phyloP scores from a whole-genome alignment of 345 rosid species.

The Melaleuca quinquenervia region DNA sequence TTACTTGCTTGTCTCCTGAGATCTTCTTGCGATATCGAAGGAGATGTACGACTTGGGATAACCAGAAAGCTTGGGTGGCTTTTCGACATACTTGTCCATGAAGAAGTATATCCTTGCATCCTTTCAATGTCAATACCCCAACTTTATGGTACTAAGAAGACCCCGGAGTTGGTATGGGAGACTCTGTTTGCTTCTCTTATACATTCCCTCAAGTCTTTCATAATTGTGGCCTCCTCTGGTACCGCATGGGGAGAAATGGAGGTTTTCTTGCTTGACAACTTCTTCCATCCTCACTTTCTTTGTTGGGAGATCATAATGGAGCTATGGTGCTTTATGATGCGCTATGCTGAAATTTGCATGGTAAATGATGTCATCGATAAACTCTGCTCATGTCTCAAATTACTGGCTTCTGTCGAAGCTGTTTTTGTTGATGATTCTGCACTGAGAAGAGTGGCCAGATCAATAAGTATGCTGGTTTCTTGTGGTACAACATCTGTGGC shows the following conservation, averaged over 20 bases:
- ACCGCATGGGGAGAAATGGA: slow-evolving; percentile 54
- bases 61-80: slow-evolving; percentile 62
- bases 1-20: slow-evolving; percentile 48
- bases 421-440: slow-evolving; percentile 42
- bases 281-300: slow-evolving; percentile 77
- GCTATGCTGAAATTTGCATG: slow-evolving; percentile 44
- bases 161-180: slow-evolving; percentile 47
- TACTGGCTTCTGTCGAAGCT: slow-evolving; percentile 38
- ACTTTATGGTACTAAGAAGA: slow-evolving; percentile 39
- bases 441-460: slow-evolving; percentile 61
- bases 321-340: slow-evolving; percentile 72
- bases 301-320: slow-evolving; percentile 77
- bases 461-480: slow-evolving; percentile 47
- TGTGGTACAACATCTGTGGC: slow-evolving; percentile 39
- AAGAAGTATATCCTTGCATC: slow-evolving; percentile 53
- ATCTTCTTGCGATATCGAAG: slow-evolving; percentile 37
- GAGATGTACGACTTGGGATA: slow-evolving; percentile 33
- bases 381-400: slow-evolving; percentile 42
- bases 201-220: slow-evolving; percentile 60
- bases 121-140: slow-evolving; percentile 61
- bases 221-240: slow-evolving; percentile 51
- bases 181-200: slow-evolving; percentile 48
- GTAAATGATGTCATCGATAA: slow-evolving; percentile 32
- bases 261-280: slow-evolving; percentile 57
- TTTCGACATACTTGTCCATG: slow-evolving; percentile 35